Base-by-base conservation (phyloP, 495 filamentous ascomycete genomes). In the Cairneyella variabilis region DNA sequence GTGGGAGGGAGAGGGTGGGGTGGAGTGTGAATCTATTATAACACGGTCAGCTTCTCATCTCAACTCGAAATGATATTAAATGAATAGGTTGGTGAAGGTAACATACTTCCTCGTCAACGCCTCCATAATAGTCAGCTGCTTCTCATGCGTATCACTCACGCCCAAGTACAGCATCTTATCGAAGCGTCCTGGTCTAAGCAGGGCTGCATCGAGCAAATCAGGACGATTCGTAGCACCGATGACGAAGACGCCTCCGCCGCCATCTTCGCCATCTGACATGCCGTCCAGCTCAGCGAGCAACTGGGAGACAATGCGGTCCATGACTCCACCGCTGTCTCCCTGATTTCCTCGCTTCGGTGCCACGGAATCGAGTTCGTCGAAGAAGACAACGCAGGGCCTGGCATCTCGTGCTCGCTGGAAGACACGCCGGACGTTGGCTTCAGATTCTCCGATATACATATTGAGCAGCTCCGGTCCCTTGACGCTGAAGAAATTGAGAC, bases 101-200 rank as follows among this genome's bases (percentile, higher is more conserved):
- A 76, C 83, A 44, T 77, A 88, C 85, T 97, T 98, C 62, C 93
- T 76, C 8, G 93, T 97, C 57, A 98, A 70, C 8, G 93, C 93
- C 67, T 97, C 89, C 68, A 98, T 74, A 59, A 98, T 97, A 3
- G 82, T 97, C 42, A 89, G 78, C 69, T 98, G 93, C 72, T 97
- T 97, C 9, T 95, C 87, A 64, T 97, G 95, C 12, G 93, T 97
- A 67, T 97, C 93, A 21, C 89, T 91, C 1, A 98, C 88, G 11
- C 93, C 93, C 21, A 98, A 76, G 63, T 97, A 98, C 34, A 98
- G 81, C 95, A 97, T 97, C 79, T 97, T 98, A 65, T 98, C 93
- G 64, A 98, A 98, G 52, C 93, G 77, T 7, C 93, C 93, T 10
- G 93, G 93, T 26, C 93, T 82, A 14, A 98, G 76, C 54, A 98